phyloP scores from a whole-genome alignment of 1,139 yeast species.

The Yamadazyma atlantica region DNA sequence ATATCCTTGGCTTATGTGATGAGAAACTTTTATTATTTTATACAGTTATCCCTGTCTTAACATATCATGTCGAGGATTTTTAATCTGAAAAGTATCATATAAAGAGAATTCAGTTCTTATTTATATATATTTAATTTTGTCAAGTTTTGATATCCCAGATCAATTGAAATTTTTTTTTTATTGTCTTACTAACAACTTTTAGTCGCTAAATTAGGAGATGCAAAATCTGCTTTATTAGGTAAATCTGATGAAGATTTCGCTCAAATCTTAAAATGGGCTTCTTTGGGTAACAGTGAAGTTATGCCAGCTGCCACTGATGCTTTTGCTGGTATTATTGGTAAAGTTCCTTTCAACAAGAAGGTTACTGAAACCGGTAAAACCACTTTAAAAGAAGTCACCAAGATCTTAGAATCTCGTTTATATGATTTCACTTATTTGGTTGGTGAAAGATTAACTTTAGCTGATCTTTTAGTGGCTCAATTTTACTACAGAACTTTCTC shows the following conservation, averaged over 20 bases:
- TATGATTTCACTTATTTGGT: conserved; percentile 80
- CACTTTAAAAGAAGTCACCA: conserved; percentile 38
- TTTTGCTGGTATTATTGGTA: conserved; percentile 37
- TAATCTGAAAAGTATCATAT: too few species aligned
- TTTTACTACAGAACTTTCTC: conserved; percentile 65
- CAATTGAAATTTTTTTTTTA: background rate
- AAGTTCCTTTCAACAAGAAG: conserved; percentile 74
- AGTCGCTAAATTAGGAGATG: conserved; percentile 32
- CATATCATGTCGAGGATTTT: conserved; percentile 68
- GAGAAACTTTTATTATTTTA: conserved; percentile 49
- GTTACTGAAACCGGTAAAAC: conserved; percentile 55
- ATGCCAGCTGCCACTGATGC: conserved; percentile 38
- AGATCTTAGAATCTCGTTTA: conserved; percentile 63
- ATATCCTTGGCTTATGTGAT: conserved; percentile 52
- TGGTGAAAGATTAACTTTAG: conserved; percentile 84
- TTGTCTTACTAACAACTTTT: conserved; percentile 8
- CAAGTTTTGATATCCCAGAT: background rate
- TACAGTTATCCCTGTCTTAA: conserved; percentile 95
- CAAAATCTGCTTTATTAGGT: conserved; percentile 52
- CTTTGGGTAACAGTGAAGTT: conserved; percentile 75
- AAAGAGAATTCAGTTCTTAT: too few species aligned
- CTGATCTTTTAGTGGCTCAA: conserved; percentile 73
- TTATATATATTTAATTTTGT: too few species aligned
- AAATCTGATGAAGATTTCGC: conserved; percentile 67
- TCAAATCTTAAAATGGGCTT: conserved; percentile 74